Evolutionary conservation across 805 yeast species (phyloP), one percentile per base, ranked within the genome.

Genomic region (Candida stauntonica): DNA sequence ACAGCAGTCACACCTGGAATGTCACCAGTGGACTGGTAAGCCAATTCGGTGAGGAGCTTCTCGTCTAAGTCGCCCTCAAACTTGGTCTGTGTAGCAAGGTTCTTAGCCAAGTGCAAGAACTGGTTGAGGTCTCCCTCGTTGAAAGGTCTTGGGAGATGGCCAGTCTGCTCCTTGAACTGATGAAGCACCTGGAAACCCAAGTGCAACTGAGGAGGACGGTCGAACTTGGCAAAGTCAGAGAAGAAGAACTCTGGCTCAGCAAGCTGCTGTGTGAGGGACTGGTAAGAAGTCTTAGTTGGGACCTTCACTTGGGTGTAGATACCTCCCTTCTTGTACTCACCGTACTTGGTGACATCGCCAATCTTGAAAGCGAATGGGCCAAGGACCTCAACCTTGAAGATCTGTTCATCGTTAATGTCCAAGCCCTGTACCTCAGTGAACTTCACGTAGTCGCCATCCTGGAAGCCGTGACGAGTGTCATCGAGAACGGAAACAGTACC

Each of bases 291-390:
- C 19, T 67, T 70, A 35, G 61, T 62, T 20, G 99, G 98, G 54
- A 84, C 78, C 66, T 89, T 89, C 33, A 91, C 96, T 66, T 93
- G 95, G 17, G 88, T 84, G 68, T 86, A 93, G 34, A 86, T 68
- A 47, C 99, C 99, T 35, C 96, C 96, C 54, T 78, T 79, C 36
- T 67, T 61, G 57, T 87, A 93, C 2, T 68, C 61, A 17, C 89
- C 95, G 41, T 76, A 68, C 39, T 77, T 72, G 17, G 66, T 54
- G 1, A 72, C 69, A 39, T 62, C 63, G 13, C 73, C 77, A 42
- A 91, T 77, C 57, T 77, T 79, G 70, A 85, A 93, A 3, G 97
- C 94, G 58, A 76, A 88, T n/a, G 99, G 99, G 13, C 98, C 99
- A 44, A 84, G 70, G 2, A 88, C 97, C 56, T 79, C 82, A 37